Evolutionary conservation across 305 asterid genomes (phyloP), one percentile per base, ranked within the genome.

Genomic region (Petunia hybrid): DNA sequence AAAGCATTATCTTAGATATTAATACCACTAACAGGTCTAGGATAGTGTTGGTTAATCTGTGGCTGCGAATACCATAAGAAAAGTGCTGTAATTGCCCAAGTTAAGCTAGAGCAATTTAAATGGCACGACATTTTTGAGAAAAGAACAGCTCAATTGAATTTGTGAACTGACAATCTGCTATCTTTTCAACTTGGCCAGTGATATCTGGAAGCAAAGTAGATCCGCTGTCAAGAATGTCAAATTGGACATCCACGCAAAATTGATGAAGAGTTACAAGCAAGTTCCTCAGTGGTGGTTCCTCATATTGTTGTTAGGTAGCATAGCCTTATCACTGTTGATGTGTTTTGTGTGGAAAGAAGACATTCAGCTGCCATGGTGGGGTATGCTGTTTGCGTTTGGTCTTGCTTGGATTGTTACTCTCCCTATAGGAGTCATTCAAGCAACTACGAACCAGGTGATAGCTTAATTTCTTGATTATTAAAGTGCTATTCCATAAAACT

Each of bases 331-430:
- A 69, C 83, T 93, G 6, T 8, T 93, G 88, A 87, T 91, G 92
- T 84, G 90, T 41, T 92, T 95, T 51, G 85, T 93, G 36, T 93
- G 98, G 99, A 87, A 93, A 84, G 88, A 79, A n/a, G 94, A 92
- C 42, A 93, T 93, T 73, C 99, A 95, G 91, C 86, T 95, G 51
- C 97, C 93, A 1, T 95, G 99, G 99, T 95, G 99, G 99, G 99
- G 97, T 43, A 48, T 93, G 91, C 89, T 95, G 76, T 89, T 95
- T 65, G 99, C 99, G 0, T 95, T 95, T 42, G 97, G 82, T 40
- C 84, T 95, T 83, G 98, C 99, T 82, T 93, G 91, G 92, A 75
- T 95, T n/a, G 97, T 95, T 70, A 93, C 98, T 0, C 97, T 95
- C 64, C 99, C 99, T 0, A 95, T 93, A 0, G 99, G 98, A 71